Evolutionary conservation across 192 early-diverging fungal species (phyloP).

Genomic region (Piromyces sp.): DNA sequence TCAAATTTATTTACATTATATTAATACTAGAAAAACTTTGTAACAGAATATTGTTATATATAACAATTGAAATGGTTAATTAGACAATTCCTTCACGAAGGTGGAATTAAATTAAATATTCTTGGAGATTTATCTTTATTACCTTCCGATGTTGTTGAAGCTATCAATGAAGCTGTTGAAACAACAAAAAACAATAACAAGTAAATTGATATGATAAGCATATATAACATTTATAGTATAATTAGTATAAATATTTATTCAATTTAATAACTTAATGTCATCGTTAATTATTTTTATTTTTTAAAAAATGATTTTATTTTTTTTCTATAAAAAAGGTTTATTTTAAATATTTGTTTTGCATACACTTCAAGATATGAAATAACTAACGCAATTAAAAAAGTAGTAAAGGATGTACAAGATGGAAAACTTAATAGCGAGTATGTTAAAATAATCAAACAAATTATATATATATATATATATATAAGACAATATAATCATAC

Average conservation of each 20-base stretch:
- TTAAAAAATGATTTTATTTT: neutral
- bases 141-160: slow-evolving; percentile 36
- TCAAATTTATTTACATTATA: too few relatives aligned
- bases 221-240: too few relatives aligned
- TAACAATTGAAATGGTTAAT: neutral
- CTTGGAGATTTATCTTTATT: slow-evolving; percentile 58
- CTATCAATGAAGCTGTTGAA: slow-evolving; percentile 41
- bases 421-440: slow-evolving; percentile 23
- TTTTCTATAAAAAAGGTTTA: slow-evolving; percentile 16
- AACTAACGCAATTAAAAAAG: slow-evolving; percentile 26
- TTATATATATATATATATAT: too few relatives aligned
- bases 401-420: slow-evolving; percentile 35
- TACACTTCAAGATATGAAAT: slow-evolving; percentile 91
- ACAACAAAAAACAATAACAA: slow-evolving; percentile 43
- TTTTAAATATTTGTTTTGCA: slow-evolving; percentile 79
- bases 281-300: too few relatives aligned
- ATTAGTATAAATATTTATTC: too few relatives aligned
- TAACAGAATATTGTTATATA: too few relatives aligned
- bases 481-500: too few relatives aligned
- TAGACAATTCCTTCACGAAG: slow-evolving; percentile 54
- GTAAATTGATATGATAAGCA: too few relatives aligned
- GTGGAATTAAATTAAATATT: slow-evolving; percentile 61
- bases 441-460: too few relatives aligned
- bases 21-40: too few relatives aligned
- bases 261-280: too few relatives aligned